Evolutionary conservation across 805 yeast genomes (phyloP).

Genomic region (Yueomyces sinensis): DNA sequence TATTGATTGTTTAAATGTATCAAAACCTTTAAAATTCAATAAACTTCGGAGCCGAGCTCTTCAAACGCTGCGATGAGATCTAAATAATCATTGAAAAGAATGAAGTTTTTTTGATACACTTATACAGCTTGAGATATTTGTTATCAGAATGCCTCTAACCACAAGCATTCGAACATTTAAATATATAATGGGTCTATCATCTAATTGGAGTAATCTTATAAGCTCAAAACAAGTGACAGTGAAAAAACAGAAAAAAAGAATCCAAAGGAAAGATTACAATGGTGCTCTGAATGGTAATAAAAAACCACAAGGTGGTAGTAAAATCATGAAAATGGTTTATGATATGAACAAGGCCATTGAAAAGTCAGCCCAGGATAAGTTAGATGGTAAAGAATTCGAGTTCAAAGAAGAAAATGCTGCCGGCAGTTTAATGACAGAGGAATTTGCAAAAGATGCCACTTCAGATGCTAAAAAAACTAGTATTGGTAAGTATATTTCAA

Average conservation of each 20-base stretch:
- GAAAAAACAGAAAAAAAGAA: conserved; percentile 5
- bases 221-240: conserved; percentile 6
- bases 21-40: no score
- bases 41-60: no score
- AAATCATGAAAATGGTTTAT: conserved; percentile 21
- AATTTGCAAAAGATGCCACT: conserved; percentile 1
- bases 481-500: conserved; percentile 63
- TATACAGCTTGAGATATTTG: no score
- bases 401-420: conserved; percentile 4
- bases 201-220: conserved; percentile 25
- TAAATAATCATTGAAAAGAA: no score
- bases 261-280: not conserved
- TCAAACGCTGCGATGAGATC: no score
- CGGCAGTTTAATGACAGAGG: not conserved
- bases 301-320: conserved; percentile 4
- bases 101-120: no score
- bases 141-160: no score
- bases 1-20: no score
- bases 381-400: conserved; percentile 12
- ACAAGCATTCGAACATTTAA: not conserved
- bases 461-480: conserved; percentile 22
- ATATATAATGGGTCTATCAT: conserved; percentile 25
- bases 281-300: no score
- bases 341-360: conserved; percentile 20
- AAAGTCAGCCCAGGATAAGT: conserved; percentile 12